Evolutionary conservation across 208 protist species (phyloP).

Genomic region (Leishmania lainsoni): DNA sequence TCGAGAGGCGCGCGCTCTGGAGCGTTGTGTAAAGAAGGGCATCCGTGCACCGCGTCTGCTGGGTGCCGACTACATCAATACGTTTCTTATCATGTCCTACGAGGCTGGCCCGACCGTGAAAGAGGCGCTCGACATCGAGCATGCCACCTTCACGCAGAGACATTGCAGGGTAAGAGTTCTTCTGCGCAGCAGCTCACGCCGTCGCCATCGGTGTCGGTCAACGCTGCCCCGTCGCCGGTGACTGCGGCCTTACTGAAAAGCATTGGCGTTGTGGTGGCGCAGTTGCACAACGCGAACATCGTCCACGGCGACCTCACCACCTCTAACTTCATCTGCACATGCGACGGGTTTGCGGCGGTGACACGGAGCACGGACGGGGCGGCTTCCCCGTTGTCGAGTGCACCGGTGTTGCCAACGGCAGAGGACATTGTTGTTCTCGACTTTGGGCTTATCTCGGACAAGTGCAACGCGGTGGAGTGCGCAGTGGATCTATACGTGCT

Average conservation of each 20-base stretch:
- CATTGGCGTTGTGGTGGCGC: slow-evolving; percentile 89
- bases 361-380: neutral
- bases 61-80: slow-evolving; percentile 51
- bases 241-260: slow-evolving; percentile 44
- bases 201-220: neutral
- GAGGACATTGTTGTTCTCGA: slow-evolving; percentile 93
- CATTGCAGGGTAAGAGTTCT: neutral
- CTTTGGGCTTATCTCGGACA: slow-evolving; percentile 96
- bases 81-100: slow-evolving; percentile 81
- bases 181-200: neutral
- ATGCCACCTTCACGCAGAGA: slow-evolving; percentile 5
- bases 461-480: slow-evolving; percentile 93
- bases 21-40: slow-evolving; percentile 60
- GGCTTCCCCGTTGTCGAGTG: neutral
- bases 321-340: slow-evolving; percentile 93
- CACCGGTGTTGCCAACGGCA: slow-evolving; percentile 11
- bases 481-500: slow-evolving; percentile 99
- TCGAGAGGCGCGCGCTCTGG: slow-evolving; percentile 74
- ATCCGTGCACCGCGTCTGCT: slow-evolving; percentile 70
- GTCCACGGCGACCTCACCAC: slow-evolving; percentile 99
- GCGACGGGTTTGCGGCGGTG: neutral
- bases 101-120: slow-evolving; percentile 74
- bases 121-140: slow-evolving; percentile 52
- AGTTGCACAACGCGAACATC: slow-evolving; percentile 91
- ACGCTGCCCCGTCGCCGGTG: slow-evolving; percentile 25